A percentile compares a stretch with the other conserved stretches of the same genome.
These are phyloP conservation scores for Porogramme epimiltina DNA, from an alignment of 1,284 basidiomycete genomes.

Conservation along the genomic window DNA sequence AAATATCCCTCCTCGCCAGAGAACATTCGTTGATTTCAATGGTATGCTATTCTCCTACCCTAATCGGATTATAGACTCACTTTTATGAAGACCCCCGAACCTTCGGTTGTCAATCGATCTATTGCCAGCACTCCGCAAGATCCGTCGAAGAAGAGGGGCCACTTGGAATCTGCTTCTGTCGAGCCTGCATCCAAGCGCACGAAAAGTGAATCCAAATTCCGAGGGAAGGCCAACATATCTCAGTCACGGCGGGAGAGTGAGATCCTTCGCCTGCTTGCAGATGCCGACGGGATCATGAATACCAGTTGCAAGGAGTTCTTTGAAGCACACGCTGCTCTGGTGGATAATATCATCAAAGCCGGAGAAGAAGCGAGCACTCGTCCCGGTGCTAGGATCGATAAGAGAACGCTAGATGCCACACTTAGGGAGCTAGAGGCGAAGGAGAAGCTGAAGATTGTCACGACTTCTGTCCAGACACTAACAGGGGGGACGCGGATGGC, in stretches of 20 bases:
- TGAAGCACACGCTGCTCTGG: constrained; percentile 60
- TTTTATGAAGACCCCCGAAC: constrained; percentile 13
- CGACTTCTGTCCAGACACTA: constrained; percentile 53
- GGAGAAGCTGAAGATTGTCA: constrained; percentile 66
- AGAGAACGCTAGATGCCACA: constrained; percentile 64
- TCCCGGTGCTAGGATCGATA: constrained; percentile 69
- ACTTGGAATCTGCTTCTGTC: constrained; percentile 15
- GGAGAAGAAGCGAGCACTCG: constrained; percentile 70
- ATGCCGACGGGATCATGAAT: constrained; percentile 64
- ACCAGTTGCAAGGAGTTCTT: constrained; percentile 67
- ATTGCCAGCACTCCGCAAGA: not conserved
- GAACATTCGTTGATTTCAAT: constrained; percentile 14
- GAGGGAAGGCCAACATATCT: constrained; percentile 63
- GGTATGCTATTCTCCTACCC: constrained; percentile 1
- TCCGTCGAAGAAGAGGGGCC: constrained; percentile 8
- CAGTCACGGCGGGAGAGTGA: constrained; percentile 78
- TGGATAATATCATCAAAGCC: constrained; percentile 53
- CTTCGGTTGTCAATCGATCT: not conserved
- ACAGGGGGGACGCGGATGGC: constrained; percentile 56
- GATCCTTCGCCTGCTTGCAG: constrained; percentile 61
- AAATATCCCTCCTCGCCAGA: not conserved
- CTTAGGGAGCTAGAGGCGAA: constrained; percentile 61
- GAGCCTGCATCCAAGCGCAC: constrained; percentile 25
- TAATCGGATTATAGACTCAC: not conserved
- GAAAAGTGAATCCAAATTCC: constrained; percentile 25